Conservation (phyloP, 75 land plant species). For the Picea glauca region DNA sequence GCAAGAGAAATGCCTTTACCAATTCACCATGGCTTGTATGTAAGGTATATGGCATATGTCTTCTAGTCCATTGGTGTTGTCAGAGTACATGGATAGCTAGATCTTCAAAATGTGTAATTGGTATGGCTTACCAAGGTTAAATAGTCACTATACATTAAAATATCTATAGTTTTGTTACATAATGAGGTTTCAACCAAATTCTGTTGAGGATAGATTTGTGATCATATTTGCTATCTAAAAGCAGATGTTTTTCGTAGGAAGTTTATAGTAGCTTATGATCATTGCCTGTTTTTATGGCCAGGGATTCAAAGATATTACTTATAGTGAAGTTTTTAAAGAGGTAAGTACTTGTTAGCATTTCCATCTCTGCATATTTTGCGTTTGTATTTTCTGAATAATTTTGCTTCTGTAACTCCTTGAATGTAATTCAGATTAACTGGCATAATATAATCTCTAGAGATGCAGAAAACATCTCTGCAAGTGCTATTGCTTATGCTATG, state of each 20-base stretch:
- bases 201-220: not conserved
- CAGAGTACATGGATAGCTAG: not conserved
- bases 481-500: not conserved
- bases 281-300: not conserved
- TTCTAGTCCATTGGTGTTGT: not conserved
- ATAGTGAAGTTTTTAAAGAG: conserved; percentile 11
- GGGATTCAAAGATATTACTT: conserved; percentile 8
- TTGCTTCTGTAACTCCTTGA: not conserved
- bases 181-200: not conserved
- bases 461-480: not conserved
- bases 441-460: not conserved
- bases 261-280: not conserved
- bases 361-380: not conserved
- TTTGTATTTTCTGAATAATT: not conserved
- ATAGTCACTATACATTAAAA: not conserved
- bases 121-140: not conserved
- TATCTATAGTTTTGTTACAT: not conserved
- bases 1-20: too few relatives aligned
- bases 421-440: not conserved
- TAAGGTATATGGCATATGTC: not conserved
- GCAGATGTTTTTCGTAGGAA: not conserved
- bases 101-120: not conserved
- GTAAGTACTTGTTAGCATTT: not conserved
- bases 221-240: not conserved
- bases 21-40: not conserved